Conservation (phyloP, 1,139 yeast species). For the Debaryomyces subglobosus region DNA sequence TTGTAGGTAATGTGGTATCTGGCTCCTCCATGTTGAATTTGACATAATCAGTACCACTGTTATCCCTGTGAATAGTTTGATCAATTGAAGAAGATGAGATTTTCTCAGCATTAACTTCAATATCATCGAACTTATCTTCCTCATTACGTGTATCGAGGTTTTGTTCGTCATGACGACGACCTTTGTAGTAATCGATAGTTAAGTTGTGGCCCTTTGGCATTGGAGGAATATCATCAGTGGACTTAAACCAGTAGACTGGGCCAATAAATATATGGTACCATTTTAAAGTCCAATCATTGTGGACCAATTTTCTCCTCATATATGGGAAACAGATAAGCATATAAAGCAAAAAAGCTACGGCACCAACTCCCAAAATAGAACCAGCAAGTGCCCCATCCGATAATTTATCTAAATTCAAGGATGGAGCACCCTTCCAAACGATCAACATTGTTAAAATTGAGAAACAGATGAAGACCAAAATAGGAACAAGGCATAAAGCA, state of each 20-base stretch:
- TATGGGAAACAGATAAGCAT: slow-evolving; percentile 62
- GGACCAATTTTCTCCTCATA: slow-evolving; percentile 60
- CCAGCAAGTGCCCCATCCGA: slow-evolving; percentile 55
- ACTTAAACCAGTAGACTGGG: slow-evolving; percentile 57
- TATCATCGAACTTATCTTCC: slow-evolving; percentile 18
- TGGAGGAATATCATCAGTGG: slow-evolving; percentile 65
- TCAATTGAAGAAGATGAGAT: slow-evolving; percentile 12
- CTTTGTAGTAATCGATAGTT: slow-evolving; percentile 66
- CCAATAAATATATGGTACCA: slow-evolving; percentile 62
- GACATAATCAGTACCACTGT: slow-evolving; percentile 7
- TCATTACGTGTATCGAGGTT: slow-evolving; percentile 14
- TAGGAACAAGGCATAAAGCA: slow-evolving; percentile 62
- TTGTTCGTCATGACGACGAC: slow-evolving; percentile 50
- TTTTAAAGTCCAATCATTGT: slow-evolving; percentile 68
- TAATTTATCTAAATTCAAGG: slow-evolving; percentile 55
- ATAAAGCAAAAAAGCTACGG: slow-evolving; percentile 54
- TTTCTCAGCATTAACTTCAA: slow-evolving; percentile 4
- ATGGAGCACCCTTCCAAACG: slow-evolving; percentile 77
- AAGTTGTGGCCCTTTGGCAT: slow-evolving; percentile 60
- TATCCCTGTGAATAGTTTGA: slow-evolving; percentile 17
- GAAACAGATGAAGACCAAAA: slow-evolving; percentile 62
- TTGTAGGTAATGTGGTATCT: slow-evolving; percentile 33
- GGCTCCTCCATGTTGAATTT: slow-evolving; percentile 13
- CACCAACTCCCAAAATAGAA: slow-evolving; percentile 63
- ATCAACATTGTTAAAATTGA: slow-evolving; percentile 62